Percentiles rank a stretch among this genome's conserved stretches.
These are phyloP conservation scores for Cyphellophora europaea DNA, from an alignment of 2,329 filamentous ascomycete species.

Conservation along the genomic window DNA sequence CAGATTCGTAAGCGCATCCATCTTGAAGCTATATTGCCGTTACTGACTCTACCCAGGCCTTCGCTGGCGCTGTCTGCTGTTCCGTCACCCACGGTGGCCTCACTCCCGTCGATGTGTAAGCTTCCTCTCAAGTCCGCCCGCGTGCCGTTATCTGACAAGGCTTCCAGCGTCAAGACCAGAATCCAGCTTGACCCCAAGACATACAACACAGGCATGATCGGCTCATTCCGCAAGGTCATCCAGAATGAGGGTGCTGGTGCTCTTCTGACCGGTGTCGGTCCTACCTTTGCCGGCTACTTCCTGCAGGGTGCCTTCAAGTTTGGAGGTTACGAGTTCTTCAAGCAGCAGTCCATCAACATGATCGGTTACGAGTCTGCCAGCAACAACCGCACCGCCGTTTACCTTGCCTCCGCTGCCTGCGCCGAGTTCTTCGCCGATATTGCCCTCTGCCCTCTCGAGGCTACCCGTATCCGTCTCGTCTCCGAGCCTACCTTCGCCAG, in stretches of 20 bases:
- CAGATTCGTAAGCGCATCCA: slow-evolving; percentile 17
- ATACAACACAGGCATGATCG: slow-evolving; percentile 82
- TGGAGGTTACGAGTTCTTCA: slow-evolving; percentile 93
- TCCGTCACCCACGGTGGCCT: slow-evolving; percentile 94
- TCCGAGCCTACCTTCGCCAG: slow-evolving; percentile 77
- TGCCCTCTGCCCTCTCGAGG: slow-evolving; percentile 81
- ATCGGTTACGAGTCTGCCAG: slow-evolving; percentile 69
- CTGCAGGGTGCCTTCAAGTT: slow-evolving; percentile 90
- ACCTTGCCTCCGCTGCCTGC: slow-evolving; percentile 56
- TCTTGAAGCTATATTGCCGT: not conserved
- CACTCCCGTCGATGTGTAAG: slow-evolving; percentile 99
- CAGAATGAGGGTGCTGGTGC: slow-evolving; percentile 75
- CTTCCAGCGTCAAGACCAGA: slow-evolving; percentile 77
- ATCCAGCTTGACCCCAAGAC: slow-evolving; percentile 85
- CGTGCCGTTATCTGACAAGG: slow-evolving; percentile 21
- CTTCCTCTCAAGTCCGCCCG: slow-evolving; percentile 26
- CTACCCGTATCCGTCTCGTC: slow-evolving; percentile 87
- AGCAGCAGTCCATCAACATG: slow-evolving; percentile 76
- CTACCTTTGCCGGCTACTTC: slow-evolving; percentile 85
- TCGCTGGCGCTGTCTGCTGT: slow-evolving; percentile 96
- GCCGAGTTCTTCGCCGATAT: slow-evolving; percentile 57
- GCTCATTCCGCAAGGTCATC: slow-evolving; percentile 79
- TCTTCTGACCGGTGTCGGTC: slow-evolving; percentile 75
- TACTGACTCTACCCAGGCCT: slow-evolving; percentile 41
- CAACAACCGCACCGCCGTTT: slow-evolving; percentile 73